A percentile compares a stretch with the other conserved stretches of the same genome.
Conservation (phyloP, 2,329 filamentous ascomycete genomes). For the Juglanconis juglandina region DNA sequence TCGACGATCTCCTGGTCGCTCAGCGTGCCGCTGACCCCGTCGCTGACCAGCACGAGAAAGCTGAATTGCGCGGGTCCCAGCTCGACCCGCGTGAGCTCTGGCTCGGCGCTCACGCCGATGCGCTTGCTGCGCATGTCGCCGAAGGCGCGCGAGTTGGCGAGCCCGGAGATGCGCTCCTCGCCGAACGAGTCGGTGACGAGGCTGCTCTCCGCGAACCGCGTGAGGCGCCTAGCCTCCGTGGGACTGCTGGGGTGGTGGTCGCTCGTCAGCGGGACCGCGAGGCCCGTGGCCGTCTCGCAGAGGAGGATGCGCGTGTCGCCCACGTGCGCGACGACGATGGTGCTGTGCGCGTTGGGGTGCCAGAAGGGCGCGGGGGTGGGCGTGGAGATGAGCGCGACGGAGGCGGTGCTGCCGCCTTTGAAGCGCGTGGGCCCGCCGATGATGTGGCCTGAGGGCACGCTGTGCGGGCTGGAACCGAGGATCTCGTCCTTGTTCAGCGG, state of each 20-base stretch:
- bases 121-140: slow-evolving; percentile 90
- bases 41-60: slow-evolving; percentile 83
- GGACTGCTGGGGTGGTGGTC: slow-evolving; percentile 93
- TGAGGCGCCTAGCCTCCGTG: slow-evolving; percentile 75
- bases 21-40: slow-evolving; percentile 83
- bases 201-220: slow-evolving; percentile 68
- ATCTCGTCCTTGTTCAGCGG: slow-evolving; percentile 85
- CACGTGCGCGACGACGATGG: slow-evolving; percentile 82
- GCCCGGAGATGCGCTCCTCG: slow-evolving; percentile 88
- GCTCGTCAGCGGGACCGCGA: slow-evolving; percentile 76
- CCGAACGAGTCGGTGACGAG: slow-evolving; percentile 96
- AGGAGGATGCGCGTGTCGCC: slow-evolving; percentile 90
- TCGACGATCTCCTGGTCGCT: slow-evolving; percentile 95
- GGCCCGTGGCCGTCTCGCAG: slow-evolving; percentile 79
- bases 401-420: slow-evolving; percentile 90
- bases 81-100: slow-evolving; percentile 77
- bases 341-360: slow-evolving; percentile 83
- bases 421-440: slow-evolving; percentile 79
- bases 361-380: slow-evolving; percentile 90
- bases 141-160: slow-evolving; percentile 92
- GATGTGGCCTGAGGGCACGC: slow-evolving; percentile 51
- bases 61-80: slow-evolving; percentile 79
- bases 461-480: slow-evolving; percentile 58
- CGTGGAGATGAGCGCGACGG: slow-evolving; percentile 84
- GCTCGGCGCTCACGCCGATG: slow-evolving; percentile 90